A percentile compares a stretch with the other conserved stretches of the same genome.
Conservation (phyloP, 176 grass and related monocot species). For the Metroxylon sagu region DNA sequence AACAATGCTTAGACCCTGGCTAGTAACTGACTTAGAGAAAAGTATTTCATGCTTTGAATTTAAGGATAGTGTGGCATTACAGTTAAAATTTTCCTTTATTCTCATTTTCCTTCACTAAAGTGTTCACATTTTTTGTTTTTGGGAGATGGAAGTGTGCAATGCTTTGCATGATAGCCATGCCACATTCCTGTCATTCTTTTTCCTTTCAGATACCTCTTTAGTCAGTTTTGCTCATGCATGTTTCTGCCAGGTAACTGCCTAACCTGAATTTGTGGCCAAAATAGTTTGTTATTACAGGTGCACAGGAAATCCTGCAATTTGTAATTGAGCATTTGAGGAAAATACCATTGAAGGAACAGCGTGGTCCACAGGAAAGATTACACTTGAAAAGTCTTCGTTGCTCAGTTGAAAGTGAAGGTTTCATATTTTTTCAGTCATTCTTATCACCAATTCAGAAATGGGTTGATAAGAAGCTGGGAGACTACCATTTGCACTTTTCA, state of each 20-base stretch:
- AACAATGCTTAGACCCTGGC: too few species aligned
- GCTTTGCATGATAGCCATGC: too few species aligned
- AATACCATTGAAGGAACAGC: constrained; percentile 90
- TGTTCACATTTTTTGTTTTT: too few species aligned
- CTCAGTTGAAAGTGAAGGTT: constrained; percentile 66
- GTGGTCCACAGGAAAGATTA: constrained; percentile 81
- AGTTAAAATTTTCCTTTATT: too few species aligned
- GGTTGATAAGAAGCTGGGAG: constrained; percentile 84
- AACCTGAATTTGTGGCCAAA: constrained; percentile 23
- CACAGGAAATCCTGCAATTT: constrained; percentile 66
- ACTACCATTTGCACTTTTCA: constrained; percentile 86
- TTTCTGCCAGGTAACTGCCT: background rate
- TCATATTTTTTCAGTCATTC: constrained; percentile 95
- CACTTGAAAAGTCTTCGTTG: constrained; percentile 83
- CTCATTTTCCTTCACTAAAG: too few species aligned
- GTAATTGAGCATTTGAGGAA: constrained; percentile 86
- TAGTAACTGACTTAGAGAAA: too few species aligned
- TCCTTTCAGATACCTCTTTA: too few species aligned
- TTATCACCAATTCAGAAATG: constrained; percentile 78
- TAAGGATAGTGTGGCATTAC: too few species aligned
- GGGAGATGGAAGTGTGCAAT: too few species aligned
- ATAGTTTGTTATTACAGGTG: constrained; percentile 90
- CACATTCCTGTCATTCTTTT: too few species aligned
- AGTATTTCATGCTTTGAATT: too few species aligned
- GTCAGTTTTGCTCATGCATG: constrained; percentile 6